Evolutionary conservation across 1,139 yeast species (phyloP).

Genomic region (Yamadazyma dushanensis): DNA sequence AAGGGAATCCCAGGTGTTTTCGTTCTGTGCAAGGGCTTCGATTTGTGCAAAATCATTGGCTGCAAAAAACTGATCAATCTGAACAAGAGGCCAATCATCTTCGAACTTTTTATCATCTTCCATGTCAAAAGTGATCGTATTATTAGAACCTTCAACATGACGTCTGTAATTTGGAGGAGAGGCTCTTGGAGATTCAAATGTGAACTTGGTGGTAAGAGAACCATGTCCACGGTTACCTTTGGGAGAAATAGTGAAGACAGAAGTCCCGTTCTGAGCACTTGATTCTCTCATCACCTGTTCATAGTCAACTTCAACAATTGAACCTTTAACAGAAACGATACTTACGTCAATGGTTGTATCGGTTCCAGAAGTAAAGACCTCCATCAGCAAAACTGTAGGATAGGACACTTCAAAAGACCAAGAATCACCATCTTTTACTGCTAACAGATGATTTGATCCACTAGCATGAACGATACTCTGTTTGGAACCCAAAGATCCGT

Average conservation of each 20-base stretch:
- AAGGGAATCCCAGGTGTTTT: too few species aligned
- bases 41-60: not conserved
- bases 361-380: constrained; percentile 21
- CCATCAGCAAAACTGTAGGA: constrained; percentile 9
- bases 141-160: constrained; percentile 42
- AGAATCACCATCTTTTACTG: not conserved
- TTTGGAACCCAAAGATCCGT: constrained; percentile 1
- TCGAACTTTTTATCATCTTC: not conserved
- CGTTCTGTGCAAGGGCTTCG: too few species aligned
- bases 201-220: constrained; percentile 36
- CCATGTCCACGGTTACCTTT: constrained; percentile 56
- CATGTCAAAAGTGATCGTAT: constrained; percentile 30
- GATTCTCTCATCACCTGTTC: constrained; percentile 1
- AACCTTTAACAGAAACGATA: constrained; percentile 3
- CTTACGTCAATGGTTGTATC: constrained; percentile 6
- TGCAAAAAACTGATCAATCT: constrained; percentile 1
- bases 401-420: constrained; percentile 2
- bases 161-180: constrained; percentile 35
- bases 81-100: too few species aligned
- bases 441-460: not conserved
- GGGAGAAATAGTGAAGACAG: constrained; percentile 44
- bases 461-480: constrained; percentile 6
- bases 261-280: constrained; percentile 46
- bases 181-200: constrained; percentile 19
- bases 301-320: not conserved